A percentile compares a stretch with the other conserved stretches of the same genome.
These are phyloP conservation scores for Leishmania tarentolae DNA, from an alignment of 208 protist species.

Conservation along the genomic window DNA sequence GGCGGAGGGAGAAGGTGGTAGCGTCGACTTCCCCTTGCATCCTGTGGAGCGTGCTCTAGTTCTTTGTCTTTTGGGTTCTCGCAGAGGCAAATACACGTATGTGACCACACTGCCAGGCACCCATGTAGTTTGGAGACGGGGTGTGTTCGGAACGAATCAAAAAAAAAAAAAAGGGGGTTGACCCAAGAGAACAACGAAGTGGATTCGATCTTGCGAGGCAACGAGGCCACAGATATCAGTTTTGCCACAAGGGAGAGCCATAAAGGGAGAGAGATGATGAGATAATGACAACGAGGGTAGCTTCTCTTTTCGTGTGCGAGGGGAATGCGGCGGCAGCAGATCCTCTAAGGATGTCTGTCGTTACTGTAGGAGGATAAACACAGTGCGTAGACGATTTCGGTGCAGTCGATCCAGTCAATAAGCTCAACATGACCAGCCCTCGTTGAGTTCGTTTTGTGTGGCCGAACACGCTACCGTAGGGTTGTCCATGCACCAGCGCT, in stretches of 20 bases:
- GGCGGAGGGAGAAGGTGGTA: constrained; percentile 86
- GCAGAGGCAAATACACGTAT: background rate
- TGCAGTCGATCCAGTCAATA: background rate
- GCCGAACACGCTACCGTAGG: background rate
- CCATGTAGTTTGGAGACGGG: background rate
- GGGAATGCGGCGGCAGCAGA: background rate
- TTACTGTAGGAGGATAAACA: background rate
- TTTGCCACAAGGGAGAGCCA: background rate
- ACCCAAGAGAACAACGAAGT: background rate
- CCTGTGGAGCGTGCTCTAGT: background rate
- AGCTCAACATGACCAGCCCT: background rate
- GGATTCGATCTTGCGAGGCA: background rate
- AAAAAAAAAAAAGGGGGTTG: background rate
- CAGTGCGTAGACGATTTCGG: background rate
- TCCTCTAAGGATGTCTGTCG: background rate
- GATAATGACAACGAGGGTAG: background rate
- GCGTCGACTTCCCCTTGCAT: constrained; percentile 77
- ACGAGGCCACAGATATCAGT: background rate
- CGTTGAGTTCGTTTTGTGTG: background rate
- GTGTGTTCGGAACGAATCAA: background rate
- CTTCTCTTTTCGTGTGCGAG: background rate
- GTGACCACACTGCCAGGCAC: no score
- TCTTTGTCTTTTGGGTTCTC: background rate
- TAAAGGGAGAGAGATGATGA: background rate
- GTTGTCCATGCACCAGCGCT: background rate